These are phyloP conservation scores for Neurospora sublineolata DNA, from an alignment of 495 filamentous ascomycete species.

Conservation along the genomic window DNA sequence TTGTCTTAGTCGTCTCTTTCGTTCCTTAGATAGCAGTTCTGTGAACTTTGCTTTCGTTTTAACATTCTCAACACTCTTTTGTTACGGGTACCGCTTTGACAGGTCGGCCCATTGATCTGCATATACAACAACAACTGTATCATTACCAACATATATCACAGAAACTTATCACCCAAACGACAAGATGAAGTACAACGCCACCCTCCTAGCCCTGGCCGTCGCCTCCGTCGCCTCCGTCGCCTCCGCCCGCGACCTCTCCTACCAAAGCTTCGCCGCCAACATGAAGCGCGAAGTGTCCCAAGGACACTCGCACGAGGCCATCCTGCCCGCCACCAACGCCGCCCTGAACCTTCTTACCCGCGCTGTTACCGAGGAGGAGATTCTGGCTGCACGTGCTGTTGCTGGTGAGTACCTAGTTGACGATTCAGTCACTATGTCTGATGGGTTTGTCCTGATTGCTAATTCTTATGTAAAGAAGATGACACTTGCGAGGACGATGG, in stretches of 20 bases:
- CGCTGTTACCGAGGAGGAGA: constrained; percentile 45
- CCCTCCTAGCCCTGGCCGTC: constrained; percentile 19
- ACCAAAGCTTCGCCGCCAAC: constrained; percentile 23
- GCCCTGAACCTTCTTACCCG: constrained; percentile 45
- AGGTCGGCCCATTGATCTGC: constrained; percentile 26
- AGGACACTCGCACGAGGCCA: constrained; percentile 53
- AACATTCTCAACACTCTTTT: constrained; percentile 24
- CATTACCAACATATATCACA: constrained; percentile 11
- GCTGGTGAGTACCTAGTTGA: constrained; percentile 1
- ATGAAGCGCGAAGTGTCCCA: constrained; percentile 43
- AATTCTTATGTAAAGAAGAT: constrained; percentile 19
- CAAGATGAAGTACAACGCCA: constrained; percentile 37
- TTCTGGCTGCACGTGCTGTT: constrained; percentile 35
- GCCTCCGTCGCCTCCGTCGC: constrained; percentile 19
- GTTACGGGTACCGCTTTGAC: constrained; percentile 15
- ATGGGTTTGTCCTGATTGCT: background rate
- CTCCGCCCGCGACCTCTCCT: constrained; percentile 20
- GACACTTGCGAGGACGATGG: constrained; percentile 45
- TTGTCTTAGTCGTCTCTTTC: constrained; percentile 11
- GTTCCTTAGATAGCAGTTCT: constrained; percentile 28
- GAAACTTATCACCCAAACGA: constrained; percentile 21
- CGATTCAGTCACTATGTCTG: background rate
- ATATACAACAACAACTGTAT: constrained; percentile 5
- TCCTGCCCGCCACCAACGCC: constrained; percentile 33
- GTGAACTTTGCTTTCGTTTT: constrained; percentile 29